These are phyloP conservation scores for Thecaphora frezii DNA, from an alignment of 1,284 basidiomycete genomes.

Conservation along the genomic window DNA sequence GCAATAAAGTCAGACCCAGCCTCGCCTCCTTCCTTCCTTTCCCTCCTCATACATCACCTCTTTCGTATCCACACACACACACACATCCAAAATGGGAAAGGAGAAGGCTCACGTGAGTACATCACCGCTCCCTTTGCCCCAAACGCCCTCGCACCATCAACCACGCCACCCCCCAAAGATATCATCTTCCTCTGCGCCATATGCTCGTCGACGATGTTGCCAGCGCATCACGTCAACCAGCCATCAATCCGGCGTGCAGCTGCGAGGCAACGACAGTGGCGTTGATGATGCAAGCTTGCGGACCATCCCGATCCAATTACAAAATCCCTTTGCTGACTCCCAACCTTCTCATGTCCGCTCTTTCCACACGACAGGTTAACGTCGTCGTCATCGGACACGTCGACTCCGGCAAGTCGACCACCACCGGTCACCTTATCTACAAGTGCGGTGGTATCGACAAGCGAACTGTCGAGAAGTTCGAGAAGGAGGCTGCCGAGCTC, in stretches of 20 bases:
- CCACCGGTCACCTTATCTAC: conserved; percentile 99
- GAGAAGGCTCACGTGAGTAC: conserved; percentile 49
- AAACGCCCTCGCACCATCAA: not conserved
- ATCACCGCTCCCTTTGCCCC: not conserved
- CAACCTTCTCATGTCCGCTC: conserved; percentile 8
- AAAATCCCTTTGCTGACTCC: no score
- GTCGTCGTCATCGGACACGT: conserved; percentile 60
- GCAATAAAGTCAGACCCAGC: conserved; percentile 1
- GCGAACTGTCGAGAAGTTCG: conserved; percentile 99
- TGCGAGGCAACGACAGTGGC: no score
- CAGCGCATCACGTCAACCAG: no score
- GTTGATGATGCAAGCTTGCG: no score
- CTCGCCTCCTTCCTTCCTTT: conserved; percentile 15
- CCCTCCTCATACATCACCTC: conserved; percentile 23
- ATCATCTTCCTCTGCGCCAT: no score
- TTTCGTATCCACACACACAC: conserved; percentile 29
- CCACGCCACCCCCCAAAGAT: not conserved
- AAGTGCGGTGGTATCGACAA: conserved; percentile 99
- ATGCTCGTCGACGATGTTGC: not conserved
- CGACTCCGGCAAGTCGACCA: conserved; percentile 84
- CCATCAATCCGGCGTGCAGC: no score
- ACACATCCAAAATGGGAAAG: conserved; percentile 50
- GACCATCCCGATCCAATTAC: not conserved
- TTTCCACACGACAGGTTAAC: conserved; percentile 50
- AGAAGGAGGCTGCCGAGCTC: conserved; percentile 99